phyloP scores from a whole-genome alignment of 345 rosid genomes.

The Durio zibethinus region DNA sequence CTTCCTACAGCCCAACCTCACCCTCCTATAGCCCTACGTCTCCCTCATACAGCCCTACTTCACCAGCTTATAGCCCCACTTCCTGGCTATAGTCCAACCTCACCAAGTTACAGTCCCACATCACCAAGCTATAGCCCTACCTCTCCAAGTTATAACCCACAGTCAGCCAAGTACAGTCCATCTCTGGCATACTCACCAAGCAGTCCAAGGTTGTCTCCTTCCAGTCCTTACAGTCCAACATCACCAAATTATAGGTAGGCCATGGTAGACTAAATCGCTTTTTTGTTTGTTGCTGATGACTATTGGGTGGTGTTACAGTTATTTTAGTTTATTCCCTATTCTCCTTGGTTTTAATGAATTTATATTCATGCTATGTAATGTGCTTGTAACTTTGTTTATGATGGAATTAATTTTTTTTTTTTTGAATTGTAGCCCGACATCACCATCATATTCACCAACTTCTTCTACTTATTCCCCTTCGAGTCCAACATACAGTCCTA shows the following conservation, averaged over 20 bases:
- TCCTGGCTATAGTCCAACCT: conserved; percentile 80
- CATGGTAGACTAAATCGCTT: background rate
- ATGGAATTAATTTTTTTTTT: background rate
- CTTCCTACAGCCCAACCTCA: conserved; percentile 77
- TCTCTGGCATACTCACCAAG: conserved; percentile 90
- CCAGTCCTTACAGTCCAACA: conserved; percentile 96
- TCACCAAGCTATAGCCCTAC: conserved; percentile 69
- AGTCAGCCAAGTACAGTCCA: conserved; percentile 74
- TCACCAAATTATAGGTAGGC: conserved; percentile 86
- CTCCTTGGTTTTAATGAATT: background rate
- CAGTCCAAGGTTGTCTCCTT: conserved; percentile 78
- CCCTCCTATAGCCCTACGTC: conserved; percentile 78
- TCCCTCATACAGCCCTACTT: conserved; percentile 76
- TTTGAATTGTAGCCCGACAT: conserved; percentile 65
- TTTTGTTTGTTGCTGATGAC: background rate
- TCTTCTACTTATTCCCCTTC: conserved; percentile 94
- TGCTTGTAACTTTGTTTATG: background rate
- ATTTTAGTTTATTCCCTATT: background rate
- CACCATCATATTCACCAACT: conserved; percentile 91
- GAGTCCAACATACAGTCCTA: conserved; percentile 88
- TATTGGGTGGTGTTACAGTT: background rate
- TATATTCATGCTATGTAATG: background rate
- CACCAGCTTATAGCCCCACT: conserved; percentile 78
- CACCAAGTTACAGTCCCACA: conserved; percentile 72
- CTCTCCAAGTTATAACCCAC: conserved; percentile 64